These are phyloP conservation scores for Xerocomus amazonicus DNA, from an alignment of 1,284 basidiomycete species.

Conservation along the genomic window DNA sequence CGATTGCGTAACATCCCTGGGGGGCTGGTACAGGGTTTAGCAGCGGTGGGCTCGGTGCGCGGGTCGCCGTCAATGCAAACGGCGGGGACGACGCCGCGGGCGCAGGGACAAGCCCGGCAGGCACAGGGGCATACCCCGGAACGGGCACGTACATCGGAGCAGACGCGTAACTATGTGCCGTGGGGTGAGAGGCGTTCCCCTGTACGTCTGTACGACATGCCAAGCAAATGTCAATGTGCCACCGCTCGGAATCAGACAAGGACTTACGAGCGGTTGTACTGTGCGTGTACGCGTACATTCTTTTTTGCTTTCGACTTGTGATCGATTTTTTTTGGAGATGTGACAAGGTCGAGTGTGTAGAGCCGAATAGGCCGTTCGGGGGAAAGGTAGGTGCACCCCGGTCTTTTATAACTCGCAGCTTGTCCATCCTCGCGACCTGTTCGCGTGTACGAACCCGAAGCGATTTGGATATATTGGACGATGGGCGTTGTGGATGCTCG, in stretches of 20 bases:
- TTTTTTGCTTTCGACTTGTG: not conserved
- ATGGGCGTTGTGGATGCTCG: conserved; percentile 3
- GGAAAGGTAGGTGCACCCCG: not conserved
- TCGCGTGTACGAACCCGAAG: conserved; percentile 11
- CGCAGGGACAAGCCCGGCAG: not conserved
- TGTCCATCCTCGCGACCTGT: not conserved
- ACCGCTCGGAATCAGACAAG: no score
- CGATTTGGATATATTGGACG: not conserved
- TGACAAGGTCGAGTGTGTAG: not conserved
- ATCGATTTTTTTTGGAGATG: not conserved
- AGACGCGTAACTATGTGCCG: not conserved
- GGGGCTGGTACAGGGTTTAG: conserved; percentile 22
- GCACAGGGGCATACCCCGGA: not conserved
- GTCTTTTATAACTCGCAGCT: conserved; percentile 13
- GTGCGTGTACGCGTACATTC: conserved; percentile 10
- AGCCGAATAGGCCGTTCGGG: not conserved
- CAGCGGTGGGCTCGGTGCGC: conserved; percentile 1
- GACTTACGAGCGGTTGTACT: conserved; percentile 5
- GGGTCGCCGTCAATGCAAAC: not conserved
- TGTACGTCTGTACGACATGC: not conserved
- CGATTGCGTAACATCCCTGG: conserved; percentile 20
- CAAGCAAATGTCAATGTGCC: not conserved
- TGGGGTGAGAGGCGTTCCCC: not conserved
- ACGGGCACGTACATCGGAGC: not conserved
- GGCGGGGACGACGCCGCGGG: not conserved